Base-by-base conservation (phyloP, 345 rosid species). In the Eucalyptus cladocalyx region DNA sequence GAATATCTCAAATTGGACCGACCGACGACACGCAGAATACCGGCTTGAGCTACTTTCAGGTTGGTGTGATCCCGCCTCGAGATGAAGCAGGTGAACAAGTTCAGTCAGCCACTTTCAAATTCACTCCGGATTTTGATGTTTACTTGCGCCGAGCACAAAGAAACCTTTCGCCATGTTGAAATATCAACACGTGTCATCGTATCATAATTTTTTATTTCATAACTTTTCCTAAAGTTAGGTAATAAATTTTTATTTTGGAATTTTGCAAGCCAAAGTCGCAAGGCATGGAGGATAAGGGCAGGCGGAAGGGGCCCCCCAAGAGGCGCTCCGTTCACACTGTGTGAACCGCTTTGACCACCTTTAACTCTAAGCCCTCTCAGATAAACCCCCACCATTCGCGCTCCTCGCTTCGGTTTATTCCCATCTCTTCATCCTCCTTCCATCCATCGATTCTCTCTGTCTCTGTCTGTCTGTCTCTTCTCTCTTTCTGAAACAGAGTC, bases 21-120 rank as follows among this genome's bases (percentile, higher is more conserved):
- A 34, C 37, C 24, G 42, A 5, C 23, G 40, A 34, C 7, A 4
- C 58, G 2, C 58, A 0, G 40, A 18, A 32, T 17, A 2, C 21
- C 42, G 42, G 42, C 80, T 8, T 3, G 80, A 32, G 80, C 80
- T 32, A 32, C 3, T 67, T 16, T 69, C 42, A 23, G 80, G 42
- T 32, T 18, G 42, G 23, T 34, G 80, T 9, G 42, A 32, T 4
- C 11, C 6, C 21, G 11, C 40, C 80, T 67, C 19, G 80, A 67
- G 80, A 32, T 32, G 80, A 34, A 67, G 80, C 40, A n/a, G 80
- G 5, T 2, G 80, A 34, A 17, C 80, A 9, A 34, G 0, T 69
- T 3, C 37, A 53, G 80, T 24, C 9, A 69, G 80, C 13, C 37
- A 5, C 42, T 37, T 17, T 69, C 43, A 17, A 32, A 34, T 34